Percentiles rank a stretch among this genome's conserved stretches.
phyloP scores from a whole-genome alignment of 352 stramenopile species.

The Globisporangium paddicum region DNA sequence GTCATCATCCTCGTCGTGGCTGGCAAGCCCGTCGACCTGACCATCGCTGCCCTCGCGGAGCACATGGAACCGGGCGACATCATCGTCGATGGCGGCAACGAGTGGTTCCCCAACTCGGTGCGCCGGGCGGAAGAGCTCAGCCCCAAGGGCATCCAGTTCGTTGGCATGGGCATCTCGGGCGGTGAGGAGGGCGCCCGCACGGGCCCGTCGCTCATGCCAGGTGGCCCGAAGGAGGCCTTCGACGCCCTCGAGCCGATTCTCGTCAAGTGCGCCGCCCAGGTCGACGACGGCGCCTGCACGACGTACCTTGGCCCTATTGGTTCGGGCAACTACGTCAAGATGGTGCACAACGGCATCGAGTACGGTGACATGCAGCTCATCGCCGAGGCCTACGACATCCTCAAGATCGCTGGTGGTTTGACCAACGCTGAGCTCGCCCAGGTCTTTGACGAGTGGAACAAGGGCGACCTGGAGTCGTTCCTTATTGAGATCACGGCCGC shows the following conservation, averaged over 20 bases:
- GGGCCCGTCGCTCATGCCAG: slow-evolving; percentile 98
- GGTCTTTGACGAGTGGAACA: slow-evolving; percentile 98
- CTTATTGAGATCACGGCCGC: slow-evolving; percentile 98
- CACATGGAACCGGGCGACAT: slow-evolving; percentile 95
- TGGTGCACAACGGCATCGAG: slow-evolving; percentile 99
- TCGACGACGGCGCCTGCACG: slow-evolving; percentile 93
- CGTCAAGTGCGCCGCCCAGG: slow-evolving; percentile 95
- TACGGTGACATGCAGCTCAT: slow-evolving; percentile 99
- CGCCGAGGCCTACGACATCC: slow-evolving; percentile 97
- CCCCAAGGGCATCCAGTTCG: slow-evolving; percentile 95
- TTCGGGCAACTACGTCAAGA: slow-evolving; percentile 99
- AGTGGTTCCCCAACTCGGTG: slow-evolving; percentile 98
- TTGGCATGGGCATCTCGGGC: slow-evolving; percentile 98
- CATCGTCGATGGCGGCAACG: slow-evolving; percentile 98
- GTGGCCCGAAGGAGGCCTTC: slow-evolving; percentile 94
- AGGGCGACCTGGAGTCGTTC: slow-evolving; percentile 94
- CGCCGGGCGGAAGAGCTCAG: slow-evolving; percentile 91
- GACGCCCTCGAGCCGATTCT: slow-evolving; percentile 97
- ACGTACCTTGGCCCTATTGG: slow-evolving; percentile 96
- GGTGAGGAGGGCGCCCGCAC: slow-evolving; percentile 98
- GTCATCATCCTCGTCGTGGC: slow-evolving; percentile 98
- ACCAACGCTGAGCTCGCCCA: slow-evolving; percentile 89
- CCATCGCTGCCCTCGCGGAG: slow-evolving; percentile 82
- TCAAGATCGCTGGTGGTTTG: slow-evolving; percentile 91
- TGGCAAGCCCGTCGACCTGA: slow-evolving; percentile 94